Conservation (phyloP, 257 asterid genomes). For the Nicotiana attenuata region DNA sequence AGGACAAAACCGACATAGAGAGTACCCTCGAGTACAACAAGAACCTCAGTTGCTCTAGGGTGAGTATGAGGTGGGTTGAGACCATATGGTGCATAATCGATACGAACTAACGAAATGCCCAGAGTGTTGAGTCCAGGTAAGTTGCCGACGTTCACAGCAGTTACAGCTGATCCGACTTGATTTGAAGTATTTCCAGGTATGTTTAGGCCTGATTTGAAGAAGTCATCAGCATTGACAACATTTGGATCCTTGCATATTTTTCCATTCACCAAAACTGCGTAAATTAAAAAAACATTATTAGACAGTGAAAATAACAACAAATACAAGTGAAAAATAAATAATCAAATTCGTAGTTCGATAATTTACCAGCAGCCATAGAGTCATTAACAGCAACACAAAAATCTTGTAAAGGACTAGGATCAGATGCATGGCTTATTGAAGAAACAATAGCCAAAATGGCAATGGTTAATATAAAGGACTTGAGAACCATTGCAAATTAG, state of each 20-base stretch:
- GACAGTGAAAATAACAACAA: not conserved
- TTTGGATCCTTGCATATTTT: not conserved
- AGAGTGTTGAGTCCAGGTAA: not conserved
- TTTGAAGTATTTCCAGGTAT: not conserved
- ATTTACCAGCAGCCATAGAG: not conserved
- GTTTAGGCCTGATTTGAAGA: not conserved
- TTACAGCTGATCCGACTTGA: not conserved
- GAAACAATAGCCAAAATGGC: not conserved
- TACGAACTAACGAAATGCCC: not conserved
- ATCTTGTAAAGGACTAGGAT: slow-evolving; percentile 2
- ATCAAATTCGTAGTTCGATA: too few species aligned
- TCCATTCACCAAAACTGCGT: not conserved
- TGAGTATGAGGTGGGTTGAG: not conserved
- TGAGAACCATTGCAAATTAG: not conserved
- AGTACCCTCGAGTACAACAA: not conserved
- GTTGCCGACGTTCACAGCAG: not conserved
- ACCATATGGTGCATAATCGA: not conserved
- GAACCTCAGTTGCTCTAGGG: not conserved
- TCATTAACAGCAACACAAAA: slow-evolving; percentile 1
- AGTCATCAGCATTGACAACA: not conserved
- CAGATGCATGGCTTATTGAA: not conserved
- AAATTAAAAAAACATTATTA: not conserved
- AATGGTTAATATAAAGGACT: not conserved
- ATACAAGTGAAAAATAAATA: not conserved
- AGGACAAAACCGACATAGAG: not conserved